Conservation (phyloP, 2,329 filamentous ascomycete genomes). For the Aspergillus versicolor region DNA sequence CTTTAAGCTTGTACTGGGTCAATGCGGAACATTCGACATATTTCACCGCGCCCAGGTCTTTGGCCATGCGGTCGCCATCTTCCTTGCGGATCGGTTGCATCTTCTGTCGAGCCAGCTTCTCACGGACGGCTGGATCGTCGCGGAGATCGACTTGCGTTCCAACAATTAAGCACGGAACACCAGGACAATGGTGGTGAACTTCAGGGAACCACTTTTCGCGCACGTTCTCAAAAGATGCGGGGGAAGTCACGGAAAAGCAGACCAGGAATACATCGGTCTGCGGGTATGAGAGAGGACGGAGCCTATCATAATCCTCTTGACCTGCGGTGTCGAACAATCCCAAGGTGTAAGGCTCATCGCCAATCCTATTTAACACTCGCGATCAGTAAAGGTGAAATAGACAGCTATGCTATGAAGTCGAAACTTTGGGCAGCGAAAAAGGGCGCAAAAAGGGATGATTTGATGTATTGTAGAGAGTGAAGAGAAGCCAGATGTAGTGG, state of each 20-base stretch:
- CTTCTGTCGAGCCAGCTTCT: constrained; percentile 93
- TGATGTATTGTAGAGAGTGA: background rate
- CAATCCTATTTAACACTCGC: constrained; percentile 67
- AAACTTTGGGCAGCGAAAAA: background rate
- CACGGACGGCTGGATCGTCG: constrained; percentile 80
- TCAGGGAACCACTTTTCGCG: constrained; percentile 99
- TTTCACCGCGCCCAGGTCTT: constrained; percentile 95
- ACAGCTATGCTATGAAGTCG: background rate
- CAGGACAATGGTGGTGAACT: constrained; percentile 97
- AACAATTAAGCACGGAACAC: constrained; percentile 95
- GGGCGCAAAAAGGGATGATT: background rate
- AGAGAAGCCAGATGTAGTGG: background rate
- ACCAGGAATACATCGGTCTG: constrained; percentile 99
- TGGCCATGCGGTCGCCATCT: constrained; percentile 94
- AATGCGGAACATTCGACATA: constrained; percentile 98
- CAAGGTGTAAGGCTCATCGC: constrained; percentile 95
- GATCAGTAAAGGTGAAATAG: constrained; percentile 3
- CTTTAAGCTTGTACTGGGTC: constrained; percentile 98
- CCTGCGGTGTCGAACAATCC: constrained; percentile 98
- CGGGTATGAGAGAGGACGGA: constrained; percentile 93
- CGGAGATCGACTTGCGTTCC: constrained; percentile 96
- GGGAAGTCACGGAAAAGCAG: constrained; percentile 97
- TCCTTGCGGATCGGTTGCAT: constrained; percentile 91
- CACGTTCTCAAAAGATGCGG: constrained; percentile 98
- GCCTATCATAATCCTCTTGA: constrained; percentile 98